Conservation (phyloP, 768 basidiomycete genomes). For the Amanita exitialis region DNA sequence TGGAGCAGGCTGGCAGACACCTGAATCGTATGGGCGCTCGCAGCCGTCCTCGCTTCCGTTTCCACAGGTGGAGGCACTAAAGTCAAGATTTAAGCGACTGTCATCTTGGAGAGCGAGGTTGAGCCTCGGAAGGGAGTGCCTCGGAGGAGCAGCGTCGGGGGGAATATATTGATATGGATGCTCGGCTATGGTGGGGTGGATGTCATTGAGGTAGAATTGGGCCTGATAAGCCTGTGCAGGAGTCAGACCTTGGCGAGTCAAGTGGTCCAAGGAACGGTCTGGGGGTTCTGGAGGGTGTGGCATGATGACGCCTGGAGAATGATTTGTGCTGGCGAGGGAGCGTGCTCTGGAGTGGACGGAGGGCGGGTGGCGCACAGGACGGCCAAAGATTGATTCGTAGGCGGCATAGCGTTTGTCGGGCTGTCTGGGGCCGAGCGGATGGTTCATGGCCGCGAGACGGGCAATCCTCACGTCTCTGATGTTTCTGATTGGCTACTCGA, state of each 20-base stretch:
- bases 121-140: constrained; percentile 24
- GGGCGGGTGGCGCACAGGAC: constrained; percentile 27
- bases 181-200: too few species aligned
- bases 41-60: constrained; percentile 35
- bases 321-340: constrained; percentile 37
- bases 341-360: constrained; percentile 33
- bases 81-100: constrained; percentile 51
- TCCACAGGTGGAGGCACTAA: constrained; percentile 19
- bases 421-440: constrained; percentile 45
- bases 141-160: constrained; percentile 14
- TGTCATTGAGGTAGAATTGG: constrained; percentile 49
- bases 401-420: constrained; percentile 74
- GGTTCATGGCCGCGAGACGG: constrained; percentile 27
- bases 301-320: constrained; percentile 31
- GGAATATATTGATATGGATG: constrained; percentile 12
- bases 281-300: constrained; percentile 40
- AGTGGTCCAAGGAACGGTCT: constrained; percentile 28
- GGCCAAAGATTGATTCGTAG: constrained; percentile 83
- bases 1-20: constrained; percentile 17
- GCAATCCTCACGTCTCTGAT: neutral
- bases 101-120: constrained; percentile 43
- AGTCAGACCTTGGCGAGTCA: constrained; percentile 57
- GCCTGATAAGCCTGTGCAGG: constrained; percentile 78
- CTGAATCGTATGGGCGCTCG: constrained; percentile 45
- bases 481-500: neutral